A percentile compares a stretch with the other conserved stretches of the same genome.
Conservation (phyloP, 2,329 filamentous ascomycete genomes). For the Colletotrichum truncatum region DNA sequence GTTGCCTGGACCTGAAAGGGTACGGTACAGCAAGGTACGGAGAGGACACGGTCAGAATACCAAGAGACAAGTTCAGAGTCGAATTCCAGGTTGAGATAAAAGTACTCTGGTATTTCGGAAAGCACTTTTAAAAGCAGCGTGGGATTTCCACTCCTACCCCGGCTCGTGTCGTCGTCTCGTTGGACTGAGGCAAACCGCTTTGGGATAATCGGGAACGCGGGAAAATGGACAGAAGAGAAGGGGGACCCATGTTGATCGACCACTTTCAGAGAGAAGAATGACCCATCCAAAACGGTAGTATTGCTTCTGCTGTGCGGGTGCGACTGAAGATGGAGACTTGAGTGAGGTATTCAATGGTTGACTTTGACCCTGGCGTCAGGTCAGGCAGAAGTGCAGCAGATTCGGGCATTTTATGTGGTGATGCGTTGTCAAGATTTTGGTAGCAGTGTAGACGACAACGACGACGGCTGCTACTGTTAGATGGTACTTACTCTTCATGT, state of each 20-base stretch:
- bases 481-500: no score
- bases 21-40: constrained; percentile 6
- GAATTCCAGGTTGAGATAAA: not conserved
- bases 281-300: not conserved
- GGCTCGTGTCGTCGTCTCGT: constrained; percentile 29
- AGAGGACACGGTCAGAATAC: not conserved
- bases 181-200: constrained; percentile 12
- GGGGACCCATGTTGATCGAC: constrained; percentile 16
- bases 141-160: constrained; percentile 19
- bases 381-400: constrained; percentile 58
- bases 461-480: no score
- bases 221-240: constrained; percentile 2
- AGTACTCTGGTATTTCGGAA: not conserved
- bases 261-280: not conserved
- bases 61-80: not conserved
- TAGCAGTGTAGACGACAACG: no score
- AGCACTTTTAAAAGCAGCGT: constrained; percentile 24
- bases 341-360: constrained; percentile 2
- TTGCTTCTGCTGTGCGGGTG: constrained; percentile 1
- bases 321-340: not conserved
- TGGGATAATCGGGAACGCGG: constrained; percentile 10
- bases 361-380: constrained; percentile 35
- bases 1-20: no score
- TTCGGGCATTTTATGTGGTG: constrained; percentile 54
- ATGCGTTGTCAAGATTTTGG: constrained; percentile 63